Evolutionary conservation across 768 basidiomycete genomes (phyloP), one percentile per base, ranked within the genome.

Genomic region (Kwoniella mangroviensis): DNA sequence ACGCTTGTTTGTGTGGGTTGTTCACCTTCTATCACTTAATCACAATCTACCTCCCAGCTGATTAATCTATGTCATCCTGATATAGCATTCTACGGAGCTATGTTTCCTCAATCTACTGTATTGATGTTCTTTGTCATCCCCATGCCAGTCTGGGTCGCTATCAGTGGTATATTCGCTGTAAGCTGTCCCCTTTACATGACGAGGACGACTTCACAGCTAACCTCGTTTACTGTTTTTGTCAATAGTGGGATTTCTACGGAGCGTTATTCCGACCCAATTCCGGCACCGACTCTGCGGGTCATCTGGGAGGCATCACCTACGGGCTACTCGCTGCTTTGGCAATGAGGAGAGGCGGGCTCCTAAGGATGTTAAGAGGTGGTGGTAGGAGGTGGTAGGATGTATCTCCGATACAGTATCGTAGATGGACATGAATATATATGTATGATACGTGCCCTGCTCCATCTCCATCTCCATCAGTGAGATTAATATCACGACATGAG

Each of bases 51-150:
- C 5, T 49, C 15, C 45, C 12, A 28, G 43, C n/a, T 28, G 4
- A 52, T 51, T 15, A 21, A 58, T 54, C 41, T 28, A 40, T 51
- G 19, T 41, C 24, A 45, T 22, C 26, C 26, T 54, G 15, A n/a
- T n/a, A 49, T 54, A 79, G 79, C 79, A 13, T 83, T 79, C 65
- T 81, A 77, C 76, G 82, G 72, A 15, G 74, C 78, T 5, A 64
- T 81, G 66, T 77, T 78, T 68, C 82, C 82, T 17, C 65, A 75
- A 17, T 67, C 74, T n/a, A 73, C 76, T 15, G 77, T 81, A 43
- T 67, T 80, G n/a, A 65, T 83, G 68, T 80, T 79, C 73, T 83
- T 83, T 64, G 71, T 83, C 28, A 62, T 83, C 19, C 82, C 82
- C 5, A 76, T 81, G 75, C 82, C 80, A 4, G 80, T 77, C 1